These are phyloP conservation scores for Diplogelasinospora grovesii DNA, from an alignment of 495 filamentous ascomycete genomes.

Conservation along the genomic window DNA sequence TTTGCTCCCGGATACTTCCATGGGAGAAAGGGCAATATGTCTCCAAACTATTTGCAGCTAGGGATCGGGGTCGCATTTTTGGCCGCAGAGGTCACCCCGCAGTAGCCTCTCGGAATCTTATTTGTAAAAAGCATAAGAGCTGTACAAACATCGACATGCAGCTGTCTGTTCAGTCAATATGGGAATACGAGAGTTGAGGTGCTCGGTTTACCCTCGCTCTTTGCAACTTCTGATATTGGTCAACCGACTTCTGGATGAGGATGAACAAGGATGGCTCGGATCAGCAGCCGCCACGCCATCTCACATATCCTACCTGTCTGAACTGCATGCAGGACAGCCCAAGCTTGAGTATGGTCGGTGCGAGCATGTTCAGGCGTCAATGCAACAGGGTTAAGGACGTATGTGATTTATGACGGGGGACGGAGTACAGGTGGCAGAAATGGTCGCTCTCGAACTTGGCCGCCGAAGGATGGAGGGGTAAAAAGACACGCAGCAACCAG, in stretches of 20 bases:
- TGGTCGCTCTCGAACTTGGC: no score
- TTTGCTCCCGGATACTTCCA: no score
- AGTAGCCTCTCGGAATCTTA: constrained; percentile 14
- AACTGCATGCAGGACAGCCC: constrained; percentile 21
- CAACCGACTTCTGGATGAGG: constrained; percentile 2
- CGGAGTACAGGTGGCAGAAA: no score
- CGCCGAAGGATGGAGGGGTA: no score
- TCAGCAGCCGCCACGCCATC: constrained; percentile 13
- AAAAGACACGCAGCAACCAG: no score
- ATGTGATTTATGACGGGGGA: no score
- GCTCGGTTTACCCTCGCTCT: background rate
- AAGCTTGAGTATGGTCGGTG: constrained; percentile 10
- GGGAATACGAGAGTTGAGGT: no score
- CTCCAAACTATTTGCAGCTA: constrained; percentile 5
- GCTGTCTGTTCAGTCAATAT: no score
- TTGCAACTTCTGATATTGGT: constrained; percentile 2
- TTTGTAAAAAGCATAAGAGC: background rate
- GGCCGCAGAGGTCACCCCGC: constrained; percentile 19
- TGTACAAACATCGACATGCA: no score
- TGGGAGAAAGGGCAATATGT: background rate
- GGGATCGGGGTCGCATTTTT: constrained; percentile 18
- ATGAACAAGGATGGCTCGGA: constrained; percentile 14
- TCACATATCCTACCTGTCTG: constrained; percentile 4
- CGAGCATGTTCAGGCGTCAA: constrained; percentile 25
- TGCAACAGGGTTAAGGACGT: constrained; percentile 12